These are phyloP conservation scores for Debaryomycetaceae sp. DNA, from an alignment of 1,139 yeast species.

Conservation along the genomic window DNA sequence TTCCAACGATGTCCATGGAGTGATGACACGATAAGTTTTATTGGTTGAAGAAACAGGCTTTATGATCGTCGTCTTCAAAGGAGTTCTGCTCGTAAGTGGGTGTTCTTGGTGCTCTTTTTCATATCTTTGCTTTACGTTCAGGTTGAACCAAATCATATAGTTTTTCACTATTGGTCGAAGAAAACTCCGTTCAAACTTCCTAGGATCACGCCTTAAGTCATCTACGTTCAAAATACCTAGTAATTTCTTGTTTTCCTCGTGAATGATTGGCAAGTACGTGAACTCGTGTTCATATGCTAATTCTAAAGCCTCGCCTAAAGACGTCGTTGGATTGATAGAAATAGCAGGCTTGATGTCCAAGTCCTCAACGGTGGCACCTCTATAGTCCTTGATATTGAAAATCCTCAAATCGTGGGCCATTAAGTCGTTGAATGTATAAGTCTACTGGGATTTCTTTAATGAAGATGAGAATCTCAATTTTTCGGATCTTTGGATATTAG, in stretches of 20 bases:
- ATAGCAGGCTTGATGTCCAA: slow-evolving; percentile 61
- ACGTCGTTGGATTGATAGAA: slow-evolving; percentile 51
- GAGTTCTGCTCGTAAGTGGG: slow-evolving; percentile 16
- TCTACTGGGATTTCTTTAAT: background rate
- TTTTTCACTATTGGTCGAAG: slow-evolving; percentile 31
- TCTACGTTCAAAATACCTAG: slow-evolving; percentile 58
- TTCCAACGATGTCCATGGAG: slow-evolving; percentile 59
- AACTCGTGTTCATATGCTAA: slow-evolving; percentile 56
- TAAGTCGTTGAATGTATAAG: background rate
- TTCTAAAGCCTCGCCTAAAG: slow-evolving; percentile 45
- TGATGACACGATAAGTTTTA: slow-evolving; percentile 40
- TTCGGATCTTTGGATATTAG: too few relatives aligned
- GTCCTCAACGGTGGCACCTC: slow-evolving; percentile 60
- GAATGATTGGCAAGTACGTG: slow-evolving; percentile 57
- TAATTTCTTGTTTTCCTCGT: slow-evolving; percentile 45
- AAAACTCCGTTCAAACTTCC: slow-evolving; percentile 20
- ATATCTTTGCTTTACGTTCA: slow-evolving; percentile 32
- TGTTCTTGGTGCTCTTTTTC: slow-evolving; percentile 16
- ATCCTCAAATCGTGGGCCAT: slow-evolving; percentile 12
- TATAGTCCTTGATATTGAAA: slow-evolving; percentile 38
- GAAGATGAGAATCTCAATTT: too few relatives aligned
- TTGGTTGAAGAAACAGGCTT: slow-evolving; percentile 30
- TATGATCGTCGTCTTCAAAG: slow-evolving; percentile 26
- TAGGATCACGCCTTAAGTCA: slow-evolving; percentile 27
- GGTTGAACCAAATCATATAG: slow-evolving; percentile 46